Evolutionary conservation across 768 basidiomycete genomes (phyloP), one percentile per base, ranked within the genome.

Genomic region (Lentinus tigrinus): DNA sequence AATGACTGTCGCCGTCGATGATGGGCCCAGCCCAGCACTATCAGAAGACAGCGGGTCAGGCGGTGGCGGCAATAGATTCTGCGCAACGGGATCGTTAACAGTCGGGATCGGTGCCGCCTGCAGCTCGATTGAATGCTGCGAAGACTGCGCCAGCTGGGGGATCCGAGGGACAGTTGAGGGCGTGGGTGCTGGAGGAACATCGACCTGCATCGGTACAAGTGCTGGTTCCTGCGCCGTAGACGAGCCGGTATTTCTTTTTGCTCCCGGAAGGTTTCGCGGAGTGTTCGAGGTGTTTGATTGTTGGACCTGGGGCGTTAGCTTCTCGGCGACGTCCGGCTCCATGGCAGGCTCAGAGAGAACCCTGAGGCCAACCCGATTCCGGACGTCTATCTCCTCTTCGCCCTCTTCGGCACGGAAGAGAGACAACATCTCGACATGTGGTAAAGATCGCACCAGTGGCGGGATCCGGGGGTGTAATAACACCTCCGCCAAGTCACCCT

Each of bases 381-480:
- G 80, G 10, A 72, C 67, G 38, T 77, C 78, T 3, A 59, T 66
- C 71, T 93, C 91, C 65, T 90, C 88, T 19, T 77, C 74, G 28
- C 81, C 78, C 65, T 89, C 88, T 62, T 91, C 88, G 2, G 74
- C 72, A 26, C 77, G 79, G 62, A 84, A 85, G 27, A 92, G 75
- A 13, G 85, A 79, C 16, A 91, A 67, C 1, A 78, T 70, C 60
- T 88, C 88, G 11, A 88, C 67, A 28, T 80, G 76, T 16, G 90
- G 89, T 56, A 89, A 70, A 3, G 87, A 78, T 44, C 87, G 84
- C 52, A 91, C 76, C 13, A 91, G 72, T 8, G 91, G 88, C 9
- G 93, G 93, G 4, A 89, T 77, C 21, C 91, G 86, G 46, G 92
- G 91, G 65, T 94, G 93, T 11, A 95, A 67, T 23, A 93, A 72